Conservation (phyloP, 805 yeast genomes). For the Kazachstania africana region DNA sequence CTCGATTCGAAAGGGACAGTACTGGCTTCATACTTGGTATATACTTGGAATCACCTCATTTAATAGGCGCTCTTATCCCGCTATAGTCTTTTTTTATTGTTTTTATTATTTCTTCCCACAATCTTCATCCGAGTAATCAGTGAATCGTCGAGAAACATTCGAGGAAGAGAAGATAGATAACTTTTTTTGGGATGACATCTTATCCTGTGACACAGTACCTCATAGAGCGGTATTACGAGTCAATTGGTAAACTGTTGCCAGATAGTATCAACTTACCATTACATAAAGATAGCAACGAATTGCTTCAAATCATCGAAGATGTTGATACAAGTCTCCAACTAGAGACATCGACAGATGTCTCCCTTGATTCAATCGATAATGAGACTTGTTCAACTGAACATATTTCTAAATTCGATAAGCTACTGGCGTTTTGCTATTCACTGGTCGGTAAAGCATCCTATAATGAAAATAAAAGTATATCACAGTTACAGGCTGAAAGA, state of each 20-base stretch:
- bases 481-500: constrained; percentile 32
- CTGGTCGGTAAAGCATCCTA: constrained; percentile 2
- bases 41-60: no score
- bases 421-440: not conserved
- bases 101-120: no score
- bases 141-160: no score
- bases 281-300: constrained; percentile 3
- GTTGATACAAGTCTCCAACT: not conserved
- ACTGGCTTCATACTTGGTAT: no score
- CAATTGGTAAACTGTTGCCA: constrained; percentile 1
- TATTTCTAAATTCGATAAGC: not conserved
- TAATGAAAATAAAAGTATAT: constrained; percentile 28
- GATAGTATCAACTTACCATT: constrained; percentile 2
- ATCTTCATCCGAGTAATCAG: no score
- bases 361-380: no score
- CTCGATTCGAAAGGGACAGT: no score
- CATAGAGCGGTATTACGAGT: constrained; percentile 7
- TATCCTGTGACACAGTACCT: constrained; percentile 11
- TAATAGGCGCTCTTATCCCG: no score
- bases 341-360: not conserved
- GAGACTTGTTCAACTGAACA: not conserved
- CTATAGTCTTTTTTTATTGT: no score
- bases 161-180: no score
- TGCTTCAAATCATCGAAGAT: constrained; percentile 4
- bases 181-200: no score